Percentiles rank a stretch among this genome's conserved stretches.
phyloP scores from a whole-genome alignment of 2,329 filamentous ascomycete genomes.

The Botryotinia convoluta region DNA sequence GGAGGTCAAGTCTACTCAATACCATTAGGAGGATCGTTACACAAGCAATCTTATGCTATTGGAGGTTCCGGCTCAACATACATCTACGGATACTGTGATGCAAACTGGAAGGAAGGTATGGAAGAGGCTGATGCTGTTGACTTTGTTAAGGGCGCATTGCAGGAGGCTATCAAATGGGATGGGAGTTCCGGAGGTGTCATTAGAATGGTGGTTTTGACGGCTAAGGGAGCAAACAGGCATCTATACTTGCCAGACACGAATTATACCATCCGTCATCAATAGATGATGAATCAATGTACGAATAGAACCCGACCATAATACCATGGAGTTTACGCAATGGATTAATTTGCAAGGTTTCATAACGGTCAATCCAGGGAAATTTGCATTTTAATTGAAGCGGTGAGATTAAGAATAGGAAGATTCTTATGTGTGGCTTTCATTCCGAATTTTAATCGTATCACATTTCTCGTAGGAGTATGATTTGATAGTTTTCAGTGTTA shows the following conservation, averaged over 20 bases:
- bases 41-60: slow-evolving; percentile 96
- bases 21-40: slow-evolving; percentile 89
- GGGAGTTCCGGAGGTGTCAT: slow-evolving; percentile 98
- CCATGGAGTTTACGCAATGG: slow-evolving; percentile 27
- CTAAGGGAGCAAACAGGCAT: slow-evolving; percentile 85
- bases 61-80: slow-evolving; percentile 97
- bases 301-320: slow-evolving; percentile 36
- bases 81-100: slow-evolving; percentile 98
- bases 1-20: slow-evolving; percentile 98
- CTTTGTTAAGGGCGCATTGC: slow-evolving; percentile 88
- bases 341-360: slow-evolving; percentile 20
- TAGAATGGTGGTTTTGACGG: slow-evolving; percentile 93
- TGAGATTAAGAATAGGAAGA: slow-evolving; percentile 24
- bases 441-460: not conserved
- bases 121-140: slow-evolving; percentile 83
- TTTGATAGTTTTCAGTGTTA: slow-evolving; percentile 6
- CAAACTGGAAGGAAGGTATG: slow-evolving; percentile 94
- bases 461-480: slow-evolving; percentile 10
- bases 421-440: not conserved
- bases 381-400: slow-evolving; percentile 23
- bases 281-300: slow-evolving; percentile 48
- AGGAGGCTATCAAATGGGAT: slow-evolving; percentile 99
- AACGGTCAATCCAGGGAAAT: slow-evolving; percentile 23
- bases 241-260: slow-evolving; percentile 91
- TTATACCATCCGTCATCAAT: slow-evolving; percentile 54